phyloP scores from a whole-genome alignment of 345 rosid species.

The Moricandia moricandioides region DNA sequence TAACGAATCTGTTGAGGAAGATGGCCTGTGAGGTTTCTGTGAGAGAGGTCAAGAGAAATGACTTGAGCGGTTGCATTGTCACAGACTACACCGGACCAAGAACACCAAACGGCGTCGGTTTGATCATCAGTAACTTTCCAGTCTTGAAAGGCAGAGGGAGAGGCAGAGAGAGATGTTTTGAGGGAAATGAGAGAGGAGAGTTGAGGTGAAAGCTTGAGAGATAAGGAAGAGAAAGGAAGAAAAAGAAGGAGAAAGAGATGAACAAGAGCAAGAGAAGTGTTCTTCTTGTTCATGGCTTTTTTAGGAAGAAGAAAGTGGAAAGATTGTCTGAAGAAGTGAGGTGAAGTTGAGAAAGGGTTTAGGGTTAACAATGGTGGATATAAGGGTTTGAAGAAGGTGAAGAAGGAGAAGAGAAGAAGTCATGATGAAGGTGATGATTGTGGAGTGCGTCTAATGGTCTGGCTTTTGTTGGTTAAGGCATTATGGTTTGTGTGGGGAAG shows the following conservation, averaged over 20 bases:
- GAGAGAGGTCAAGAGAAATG: slow-evolving; percentile 74
- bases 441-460: slow-evolving; percentile 42
- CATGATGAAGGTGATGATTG: slow-evolving; percentile 54
- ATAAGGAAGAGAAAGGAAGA: slow-evolving; percentile 37
- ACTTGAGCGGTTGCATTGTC: slow-evolving; percentile 53
- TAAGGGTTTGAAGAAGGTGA: slow-evolving; percentile 29
- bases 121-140: slow-evolving; percentile 53
- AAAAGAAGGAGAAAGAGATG: slow-evolving; percentile 13
- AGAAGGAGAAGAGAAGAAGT: slow-evolving; percentile 40
- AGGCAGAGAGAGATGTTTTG: slow-evolving; percentile 62
- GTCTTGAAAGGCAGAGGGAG: slow-evolving; percentile 55
- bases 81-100: slow-evolving; percentile 85
- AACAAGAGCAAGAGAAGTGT: slow-evolving; percentile 42
- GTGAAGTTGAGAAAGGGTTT: slow-evolving; percentile 34
- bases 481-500: slow-evolving; percentile 39
- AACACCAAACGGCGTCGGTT: slow-evolving; percentile 60
- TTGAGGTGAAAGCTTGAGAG: slow-evolving; percentile 48
- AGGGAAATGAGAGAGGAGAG: slow-evolving; percentile 68
- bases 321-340: slow-evolving; percentile 13
- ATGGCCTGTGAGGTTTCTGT: slow-evolving; percentile 62
- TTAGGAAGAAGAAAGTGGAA: slow-evolving; percentile 33
- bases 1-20: slow-evolving; percentile 60
- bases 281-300: slow-evolving; percentile 28
- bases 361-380: slow-evolving; percentile 41
- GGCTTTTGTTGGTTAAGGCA: slow-evolving; percentile 39